phyloP scores from a whole-genome alignment of 345 rosid species.

The Citrus mangshanensis region DNA sequence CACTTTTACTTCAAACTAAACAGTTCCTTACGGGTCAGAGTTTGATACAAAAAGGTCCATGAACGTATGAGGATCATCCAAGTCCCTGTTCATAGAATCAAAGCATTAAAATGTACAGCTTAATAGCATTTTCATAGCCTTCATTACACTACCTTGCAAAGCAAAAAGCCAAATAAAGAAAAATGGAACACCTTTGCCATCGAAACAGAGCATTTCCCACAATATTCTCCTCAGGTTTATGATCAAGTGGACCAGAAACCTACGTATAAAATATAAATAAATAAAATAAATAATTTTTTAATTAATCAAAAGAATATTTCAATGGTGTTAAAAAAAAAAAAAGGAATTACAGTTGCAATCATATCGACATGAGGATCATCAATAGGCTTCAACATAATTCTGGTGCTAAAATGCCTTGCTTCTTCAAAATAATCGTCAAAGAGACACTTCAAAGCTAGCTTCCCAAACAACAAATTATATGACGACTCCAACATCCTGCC shows the following conservation, averaged over 20 bases:
- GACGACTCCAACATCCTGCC: constrained; percentile 91
- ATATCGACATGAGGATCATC: constrained; percentile 93
- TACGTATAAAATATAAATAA: constrained; percentile 19
- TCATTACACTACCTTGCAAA: background rate
- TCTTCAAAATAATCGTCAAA: constrained; percentile 89
- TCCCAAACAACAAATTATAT: constrained; percentile 74
- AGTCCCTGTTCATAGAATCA: constrained; percentile 47
- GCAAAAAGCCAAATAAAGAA: background rate
- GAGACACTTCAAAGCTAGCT: constrained; percentile 70
- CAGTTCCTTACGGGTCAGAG: constrained; percentile 61
- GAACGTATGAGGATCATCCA: constrained; percentile 91
- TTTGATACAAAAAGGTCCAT: constrained; percentile 78
- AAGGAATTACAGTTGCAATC: constrained; percentile 58
- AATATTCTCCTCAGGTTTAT: constrained; percentile 50
- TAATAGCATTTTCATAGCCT: background rate
- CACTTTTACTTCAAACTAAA: background rate
- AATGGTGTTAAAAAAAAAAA: background rate
- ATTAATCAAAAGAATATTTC: background rate
- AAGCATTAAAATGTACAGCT: background rate
- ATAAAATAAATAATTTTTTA: background rate
- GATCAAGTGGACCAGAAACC: constrained; percentile 72
- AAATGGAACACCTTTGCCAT: constrained; percentile 64
- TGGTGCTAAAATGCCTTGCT: constrained; percentile 59
- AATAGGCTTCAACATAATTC: constrained; percentile 75
- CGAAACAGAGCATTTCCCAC: constrained; percentile 73